Evolutionary conservation across 306 rosid genomes (phyloP).

Genomic region (Vigna mungo): DNA sequence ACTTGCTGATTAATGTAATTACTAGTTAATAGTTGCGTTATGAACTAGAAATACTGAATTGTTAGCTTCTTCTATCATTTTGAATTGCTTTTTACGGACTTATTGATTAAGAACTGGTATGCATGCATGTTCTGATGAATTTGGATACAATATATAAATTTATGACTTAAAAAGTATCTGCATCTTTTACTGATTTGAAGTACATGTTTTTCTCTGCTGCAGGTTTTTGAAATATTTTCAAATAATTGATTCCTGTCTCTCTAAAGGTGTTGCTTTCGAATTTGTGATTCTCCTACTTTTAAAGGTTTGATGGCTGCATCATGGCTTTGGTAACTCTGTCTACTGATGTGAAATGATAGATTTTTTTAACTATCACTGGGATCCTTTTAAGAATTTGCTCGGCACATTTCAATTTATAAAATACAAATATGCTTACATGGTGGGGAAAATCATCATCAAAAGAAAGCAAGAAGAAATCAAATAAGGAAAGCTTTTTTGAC

Average conservation of each 20-base stretch:
- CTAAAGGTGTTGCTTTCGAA: constrained; percentile 41
- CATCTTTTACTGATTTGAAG: constrained; percentile 42
- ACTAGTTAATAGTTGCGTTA: constrained; percentile 19
- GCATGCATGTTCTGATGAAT: constrained; percentile 14
- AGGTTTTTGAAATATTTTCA: constrained; percentile 45
- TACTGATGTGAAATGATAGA: constrained; percentile 47
- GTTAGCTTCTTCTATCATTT: constrained; percentile 35
- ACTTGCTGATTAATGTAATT: constrained; percentile 9
- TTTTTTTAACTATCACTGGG: constrained; percentile 44
- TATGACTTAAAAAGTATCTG: constrained; percentile 10
- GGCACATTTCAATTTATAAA: constrained; percentile 41
- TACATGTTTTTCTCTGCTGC: constrained; percentile 47
- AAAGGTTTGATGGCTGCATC: constrained; percentile 46
- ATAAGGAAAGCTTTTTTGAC: constrained; percentile 84
- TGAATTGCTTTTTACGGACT: constrained; percentile 26
- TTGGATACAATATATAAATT: constrained; percentile 3
- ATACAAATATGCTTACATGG: constrained; percentile 86
- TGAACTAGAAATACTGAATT: constrained; percentile 3
- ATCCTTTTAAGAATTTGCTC: constrained; percentile 39
- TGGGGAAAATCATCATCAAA: constrained; percentile 90
- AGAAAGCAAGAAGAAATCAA: constrained; percentile 83
- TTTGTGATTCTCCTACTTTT: constrained; percentile 41
- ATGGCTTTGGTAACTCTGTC: constrained; percentile 37
- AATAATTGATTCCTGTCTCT: constrained; percentile 22
- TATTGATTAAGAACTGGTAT: background rate